phyloP scores from a whole-genome alignment of 1,284 basidiomycete species.

The Hymenochaete sp. region DNA sequence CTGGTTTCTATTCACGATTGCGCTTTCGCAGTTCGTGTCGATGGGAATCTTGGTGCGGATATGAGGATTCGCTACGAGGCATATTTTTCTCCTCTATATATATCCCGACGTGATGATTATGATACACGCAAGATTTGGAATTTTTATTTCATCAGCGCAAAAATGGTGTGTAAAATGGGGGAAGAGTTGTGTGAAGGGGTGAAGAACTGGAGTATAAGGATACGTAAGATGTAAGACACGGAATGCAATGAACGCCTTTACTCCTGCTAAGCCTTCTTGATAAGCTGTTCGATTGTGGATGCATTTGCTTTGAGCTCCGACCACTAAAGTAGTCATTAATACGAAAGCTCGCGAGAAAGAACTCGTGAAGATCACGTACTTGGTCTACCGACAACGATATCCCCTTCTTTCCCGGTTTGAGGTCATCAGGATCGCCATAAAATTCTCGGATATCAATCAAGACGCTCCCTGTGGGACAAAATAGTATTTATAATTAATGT shows the following conservation, averaged over 20 bases:
- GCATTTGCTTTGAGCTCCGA: constrained; percentile 39
- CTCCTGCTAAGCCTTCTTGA: too few species aligned
- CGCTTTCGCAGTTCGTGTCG: constrained; percentile 19
- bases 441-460: constrained; percentile 76
- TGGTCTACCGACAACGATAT: constrained; percentile 66
- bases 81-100: too few species aligned
- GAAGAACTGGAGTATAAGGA: too few species aligned
- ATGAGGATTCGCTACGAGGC: constrained; percentile 7
- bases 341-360: neutral
- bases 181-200: too few species aligned
- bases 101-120: too few species aligned
- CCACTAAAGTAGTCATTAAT: constrained; percentile 41
- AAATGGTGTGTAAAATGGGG: too few species aligned
- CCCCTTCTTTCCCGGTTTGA: constrained; percentile 78
- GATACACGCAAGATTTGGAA: too few species aligned
- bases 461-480: constrained; percentile 28
- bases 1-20: constrained; percentile 20
- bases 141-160: too few species aligned
- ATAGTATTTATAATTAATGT: constrained; percentile 8
- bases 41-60: constrained; percentile 20
- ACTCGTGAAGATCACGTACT: constrained; percentile 34
- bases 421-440: constrained; percentile 53
- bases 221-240: too few species aligned
- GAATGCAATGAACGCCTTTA: too few species aligned
- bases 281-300: constrained; percentile 40